A percentile compares a stretch with the other conserved stretches of the same genome.
Conservation (phyloP, 768 basidiomycete genomes). For the Suillus plorans region DNA sequence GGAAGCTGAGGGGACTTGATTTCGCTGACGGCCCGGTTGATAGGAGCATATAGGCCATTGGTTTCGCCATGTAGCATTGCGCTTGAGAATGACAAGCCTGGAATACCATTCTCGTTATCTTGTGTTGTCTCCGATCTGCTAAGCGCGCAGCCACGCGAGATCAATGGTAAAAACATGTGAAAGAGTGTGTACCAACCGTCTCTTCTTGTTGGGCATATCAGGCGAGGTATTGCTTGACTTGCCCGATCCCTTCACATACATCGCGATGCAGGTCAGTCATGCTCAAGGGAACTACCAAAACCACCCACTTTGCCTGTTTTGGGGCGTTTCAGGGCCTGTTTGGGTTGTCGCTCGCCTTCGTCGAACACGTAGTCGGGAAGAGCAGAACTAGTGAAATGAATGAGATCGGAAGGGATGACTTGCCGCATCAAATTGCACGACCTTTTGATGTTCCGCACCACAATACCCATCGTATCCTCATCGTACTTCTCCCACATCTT, state of each 20-base stretch:
- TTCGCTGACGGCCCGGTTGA: conserved; percentile 42
- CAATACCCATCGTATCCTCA: conserved; percentile 88
- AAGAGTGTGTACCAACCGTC: conserved; percentile 59
- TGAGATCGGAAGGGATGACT: conserved; percentile 20
- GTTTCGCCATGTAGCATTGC: conserved; percentile 34
- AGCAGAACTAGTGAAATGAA: conserved; percentile 48
- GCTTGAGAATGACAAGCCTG: conserved; percentile 32
- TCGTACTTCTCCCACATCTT: conserved; percentile 97
- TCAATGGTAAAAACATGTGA: conserved; percentile 22
- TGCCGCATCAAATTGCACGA: conserved; percentile 32
- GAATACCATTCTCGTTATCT: conserved; percentile 40
- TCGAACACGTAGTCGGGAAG: conserved; percentile 86
- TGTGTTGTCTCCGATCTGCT: conserved; percentile 45
- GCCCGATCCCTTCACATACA: conserved; percentile 49
- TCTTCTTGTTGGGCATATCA: conserved; percentile 78
- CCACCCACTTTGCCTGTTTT: conserved; percentile 58
- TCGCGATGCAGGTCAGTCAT: conserved; percentile 28
- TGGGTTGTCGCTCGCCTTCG: conserved; percentile 74
- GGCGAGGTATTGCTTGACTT: conserved; percentile 64
- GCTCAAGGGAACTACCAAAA: conserved; percentile 13
- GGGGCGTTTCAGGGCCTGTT: conserved; percentile 68
- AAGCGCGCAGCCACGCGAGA: conserved; percentile 29
- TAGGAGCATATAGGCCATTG: conserved; percentile 36
- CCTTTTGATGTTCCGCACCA: conserved; percentile 93
- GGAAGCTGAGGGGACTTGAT: conserved; percentile 62